These are phyloP conservation scores for Solanum dulcamara DNA, from an alignment of 257 asterid species.

Conservation along the genomic window DNA sequence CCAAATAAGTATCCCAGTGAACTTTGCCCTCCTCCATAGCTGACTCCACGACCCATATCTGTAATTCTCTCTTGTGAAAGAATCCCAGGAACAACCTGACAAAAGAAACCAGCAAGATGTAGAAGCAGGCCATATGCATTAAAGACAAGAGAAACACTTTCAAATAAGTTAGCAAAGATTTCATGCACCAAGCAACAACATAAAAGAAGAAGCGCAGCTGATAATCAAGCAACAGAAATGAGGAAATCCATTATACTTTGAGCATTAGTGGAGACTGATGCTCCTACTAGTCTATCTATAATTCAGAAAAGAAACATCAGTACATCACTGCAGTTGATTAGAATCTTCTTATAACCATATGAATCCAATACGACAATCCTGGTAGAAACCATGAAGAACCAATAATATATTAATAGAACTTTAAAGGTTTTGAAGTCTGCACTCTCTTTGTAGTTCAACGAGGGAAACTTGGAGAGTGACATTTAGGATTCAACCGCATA, in stretches of 20 bases:
- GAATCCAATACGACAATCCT: not conserved
- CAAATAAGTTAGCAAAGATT: not conserved
- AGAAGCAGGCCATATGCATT: not conserved
- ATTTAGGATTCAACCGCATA: not conserved
- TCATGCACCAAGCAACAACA: not conserved
- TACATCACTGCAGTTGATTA: not conserved
- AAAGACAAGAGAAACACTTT: not conserved
- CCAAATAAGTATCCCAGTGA: slow-evolving; percentile 63
- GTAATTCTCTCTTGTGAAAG: not conserved
- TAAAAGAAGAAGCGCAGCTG: not conserved
- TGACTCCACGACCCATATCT: slow-evolving; percentile 55
- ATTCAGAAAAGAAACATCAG: not conserved
- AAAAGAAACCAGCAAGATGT: not conserved
- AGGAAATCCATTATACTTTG: not conserved
- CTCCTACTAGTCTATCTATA: not conserved
- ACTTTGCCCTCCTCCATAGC: slow-evolving; percentile 69
- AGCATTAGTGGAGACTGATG: not conserved
- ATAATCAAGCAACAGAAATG: not conserved
- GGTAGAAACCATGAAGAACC: not conserved
- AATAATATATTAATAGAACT: not conserved
- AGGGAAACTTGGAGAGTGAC: not conserved
- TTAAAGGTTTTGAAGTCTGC: not conserved
- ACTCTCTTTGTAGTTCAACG: not conserved
- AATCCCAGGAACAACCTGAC: not conserved
- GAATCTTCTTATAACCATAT: not conserved